phyloP scores from a whole-genome alignment of 208 protist species.

The Blastocrithidia nonstop region DNA sequence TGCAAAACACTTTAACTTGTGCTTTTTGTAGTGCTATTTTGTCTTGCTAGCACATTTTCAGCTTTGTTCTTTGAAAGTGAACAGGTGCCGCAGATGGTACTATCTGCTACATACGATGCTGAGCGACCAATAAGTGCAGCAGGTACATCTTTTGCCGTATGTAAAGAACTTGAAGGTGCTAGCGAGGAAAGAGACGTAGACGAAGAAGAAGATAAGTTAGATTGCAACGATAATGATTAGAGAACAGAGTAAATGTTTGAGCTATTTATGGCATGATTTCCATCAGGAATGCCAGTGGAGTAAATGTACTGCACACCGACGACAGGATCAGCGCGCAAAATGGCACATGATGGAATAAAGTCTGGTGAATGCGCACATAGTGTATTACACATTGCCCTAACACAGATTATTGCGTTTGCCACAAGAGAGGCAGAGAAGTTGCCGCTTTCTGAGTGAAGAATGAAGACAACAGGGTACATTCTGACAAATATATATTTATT shows the following conservation, averaged over 20 bases:
- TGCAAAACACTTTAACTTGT: not conserved
- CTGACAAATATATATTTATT: not conserved
- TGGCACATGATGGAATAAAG: constrained; percentile 39
- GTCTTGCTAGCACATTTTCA: not conserved
- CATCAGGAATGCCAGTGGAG: constrained; percentile 24
- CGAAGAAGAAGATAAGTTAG: not conserved
- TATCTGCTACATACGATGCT: not conserved
- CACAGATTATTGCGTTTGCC: constrained; percentile 21
- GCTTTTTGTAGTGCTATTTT: not conserved
- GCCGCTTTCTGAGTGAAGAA: constrained; percentile 41
- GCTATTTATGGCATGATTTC: constrained; percentile 19
- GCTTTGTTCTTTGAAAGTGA: not conserved
- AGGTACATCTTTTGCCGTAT: not conserved
- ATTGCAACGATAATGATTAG: not conserved
- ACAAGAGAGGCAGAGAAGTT: constrained; percentile 25
- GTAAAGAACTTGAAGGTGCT: no score
- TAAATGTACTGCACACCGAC: constrained; percentile 43
- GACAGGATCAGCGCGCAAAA: constrained; percentile 43
- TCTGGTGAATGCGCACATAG: constrained; percentile 19
- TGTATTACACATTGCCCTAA: constrained; percentile 31
- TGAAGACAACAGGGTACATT: constrained; percentile 33
- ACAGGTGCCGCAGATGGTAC: not conserved
- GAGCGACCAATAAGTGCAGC: constrained; percentile 1
- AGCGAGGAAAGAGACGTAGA: not conserved
- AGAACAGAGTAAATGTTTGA: not conserved